Evolutionary conservation across 345 rosid genomes (phyloP).

Genomic region (Euclidium syriacum): DNA sequence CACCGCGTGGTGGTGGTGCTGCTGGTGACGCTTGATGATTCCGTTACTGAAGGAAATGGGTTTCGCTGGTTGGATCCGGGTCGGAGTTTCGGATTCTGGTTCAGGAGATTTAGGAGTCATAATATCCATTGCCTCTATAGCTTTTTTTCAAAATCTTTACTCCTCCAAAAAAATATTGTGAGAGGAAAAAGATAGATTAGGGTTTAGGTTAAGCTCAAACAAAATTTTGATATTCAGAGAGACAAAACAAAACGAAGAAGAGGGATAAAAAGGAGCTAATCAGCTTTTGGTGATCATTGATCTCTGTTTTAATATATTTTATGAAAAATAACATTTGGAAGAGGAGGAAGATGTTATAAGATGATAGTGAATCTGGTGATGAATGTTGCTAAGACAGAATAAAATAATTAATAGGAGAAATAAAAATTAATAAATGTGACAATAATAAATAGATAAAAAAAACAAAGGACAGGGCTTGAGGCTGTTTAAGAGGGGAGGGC

Average conservation of each 20-base stretch:
- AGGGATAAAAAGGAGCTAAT: slow-evolving; percentile 12
- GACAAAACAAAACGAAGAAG: not conserved
- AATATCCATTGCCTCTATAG: slow-evolving; percentile 48
- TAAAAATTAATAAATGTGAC: slow-evolving; percentile 9
- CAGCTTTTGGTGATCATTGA: slow-evolving; percentile 2
- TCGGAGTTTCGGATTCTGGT: slow-evolving; percentile 53
- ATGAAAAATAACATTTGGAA: slow-evolving; percentile 13
- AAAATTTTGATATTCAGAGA: not conserved
- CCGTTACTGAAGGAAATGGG: slow-evolving; percentile 67
- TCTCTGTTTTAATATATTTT: not conserved
- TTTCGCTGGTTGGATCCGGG: slow-evolving; percentile 58
- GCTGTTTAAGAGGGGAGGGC: not conserved
- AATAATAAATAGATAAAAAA: not conserved
- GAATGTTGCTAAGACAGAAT: slow-evolving; percentile 23
- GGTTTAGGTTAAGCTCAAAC: slow-evolving; percentile 11
- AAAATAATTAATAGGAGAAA: slow-evolving; percentile 17
- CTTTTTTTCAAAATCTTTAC: not conserved
- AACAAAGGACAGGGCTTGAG: not conserved
- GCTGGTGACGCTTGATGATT: slow-evolving; percentile 61
- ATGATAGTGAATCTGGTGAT: slow-evolving; percentile 14
- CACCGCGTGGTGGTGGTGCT: slow-evolving; percentile 29
- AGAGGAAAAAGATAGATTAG: not conserved
- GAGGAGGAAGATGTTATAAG: slow-evolving; percentile 21
- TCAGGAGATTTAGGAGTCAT: slow-evolving; percentile 52
- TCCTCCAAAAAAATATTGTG: not conserved